Evolutionary conservation across 805 yeast species (phyloP).

Genomic region (Saccharomycopsis synnaedendra): DNA sequence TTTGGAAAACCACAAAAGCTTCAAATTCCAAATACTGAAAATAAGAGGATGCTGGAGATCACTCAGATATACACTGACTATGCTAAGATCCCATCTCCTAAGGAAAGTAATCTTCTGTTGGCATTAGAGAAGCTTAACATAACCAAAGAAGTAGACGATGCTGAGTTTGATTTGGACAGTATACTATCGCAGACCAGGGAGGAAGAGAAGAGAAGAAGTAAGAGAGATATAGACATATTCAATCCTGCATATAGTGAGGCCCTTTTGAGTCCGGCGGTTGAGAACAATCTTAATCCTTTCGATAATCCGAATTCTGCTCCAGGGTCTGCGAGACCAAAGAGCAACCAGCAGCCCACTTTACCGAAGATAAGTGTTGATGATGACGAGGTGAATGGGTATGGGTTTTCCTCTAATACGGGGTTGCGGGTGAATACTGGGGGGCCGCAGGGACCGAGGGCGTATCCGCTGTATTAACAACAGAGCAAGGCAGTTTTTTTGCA

Average conservation of each 20-base stretch:
- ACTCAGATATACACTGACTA: conserved; percentile 24
- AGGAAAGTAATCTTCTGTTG: neutral
- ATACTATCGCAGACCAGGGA: conserved; percentile 10
- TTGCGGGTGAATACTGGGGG: no score
- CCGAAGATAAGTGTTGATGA: conserved; percentile 11
- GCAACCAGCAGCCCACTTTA: conserved; percentile 9
- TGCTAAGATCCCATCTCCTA: conserved; percentile 19
- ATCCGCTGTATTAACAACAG: neutral
- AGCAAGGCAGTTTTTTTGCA: no score
- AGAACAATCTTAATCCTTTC: neutral
- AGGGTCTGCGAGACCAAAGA: neutral
- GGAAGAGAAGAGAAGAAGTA: conserved; percentile 3
- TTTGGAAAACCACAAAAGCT: neutral
- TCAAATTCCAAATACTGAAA: neutral
- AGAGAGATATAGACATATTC: conserved; percentile 15
- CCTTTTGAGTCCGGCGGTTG: conserved; percentile 11
- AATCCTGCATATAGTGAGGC: conserved; percentile 15
- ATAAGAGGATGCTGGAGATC: conserved; percentile 21
- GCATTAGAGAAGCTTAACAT: conserved; percentile 2
- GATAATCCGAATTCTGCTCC: neutral
- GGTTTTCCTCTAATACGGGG: no score
- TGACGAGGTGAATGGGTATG: neutral
- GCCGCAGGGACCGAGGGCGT: neutral
- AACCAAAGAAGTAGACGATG: conserved; percentile 14
- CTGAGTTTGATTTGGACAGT: conserved; percentile 10